Evolutionary conservation across 176 grass and related monocot genomes (phyloP).

Genomic region (Musa troglodytarum): DNA sequence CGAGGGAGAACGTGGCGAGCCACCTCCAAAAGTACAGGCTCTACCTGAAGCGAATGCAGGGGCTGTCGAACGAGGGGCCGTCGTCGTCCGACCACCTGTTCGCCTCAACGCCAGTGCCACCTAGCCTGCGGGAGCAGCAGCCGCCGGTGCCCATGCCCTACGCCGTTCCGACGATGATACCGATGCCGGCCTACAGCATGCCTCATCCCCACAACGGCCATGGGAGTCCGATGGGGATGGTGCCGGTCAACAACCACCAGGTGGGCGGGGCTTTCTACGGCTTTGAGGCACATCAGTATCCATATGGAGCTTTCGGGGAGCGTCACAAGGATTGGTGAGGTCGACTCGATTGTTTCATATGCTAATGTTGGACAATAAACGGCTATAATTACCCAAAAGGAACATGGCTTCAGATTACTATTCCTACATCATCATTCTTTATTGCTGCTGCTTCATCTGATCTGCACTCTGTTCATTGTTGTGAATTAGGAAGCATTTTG

Average conservation of each 20-base stretch:
- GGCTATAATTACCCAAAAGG: too few relatives aligned
- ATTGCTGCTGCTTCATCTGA: too few relatives aligned
- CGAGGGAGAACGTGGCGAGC: slow-evolving; percentile 71
- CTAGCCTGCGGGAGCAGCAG: slow-evolving; percentile 27
- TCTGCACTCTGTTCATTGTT: too few relatives aligned
- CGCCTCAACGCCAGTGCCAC: slow-evolving; percentile 37
- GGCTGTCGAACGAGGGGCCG: slow-evolving; percentile 35
- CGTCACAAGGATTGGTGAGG: background rate
- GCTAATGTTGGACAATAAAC: background rate
- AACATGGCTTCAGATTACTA: too few relatives aligned
- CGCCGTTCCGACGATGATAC: slow-evolving; percentile 3
- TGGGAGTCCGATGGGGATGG: slow-evolving; percentile 2
- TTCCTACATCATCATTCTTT: too few relatives aligned
- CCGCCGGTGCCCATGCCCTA: slow-evolving; percentile 24
- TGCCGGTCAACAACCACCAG: background rate
- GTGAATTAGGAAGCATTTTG: too few relatives aligned
- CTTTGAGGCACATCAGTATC: background rate
- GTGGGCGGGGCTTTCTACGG: background rate
- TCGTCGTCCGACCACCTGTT: slow-evolving; percentile 42
- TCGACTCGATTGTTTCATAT: background rate
- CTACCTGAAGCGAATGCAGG: slow-evolving; percentile 66
- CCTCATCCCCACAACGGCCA: slow-evolving; percentile 15
- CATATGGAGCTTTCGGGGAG: background rate
- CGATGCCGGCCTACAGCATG: slow-evolving; percentile 15
- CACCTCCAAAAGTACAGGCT: slow-evolving; percentile 87